Percentiles rank a stretch among this genome's conserved stretches.
Conservation (phyloP, 2,329 filamentous ascomycete genomes). For the Exophiala aquamarina region DNA sequence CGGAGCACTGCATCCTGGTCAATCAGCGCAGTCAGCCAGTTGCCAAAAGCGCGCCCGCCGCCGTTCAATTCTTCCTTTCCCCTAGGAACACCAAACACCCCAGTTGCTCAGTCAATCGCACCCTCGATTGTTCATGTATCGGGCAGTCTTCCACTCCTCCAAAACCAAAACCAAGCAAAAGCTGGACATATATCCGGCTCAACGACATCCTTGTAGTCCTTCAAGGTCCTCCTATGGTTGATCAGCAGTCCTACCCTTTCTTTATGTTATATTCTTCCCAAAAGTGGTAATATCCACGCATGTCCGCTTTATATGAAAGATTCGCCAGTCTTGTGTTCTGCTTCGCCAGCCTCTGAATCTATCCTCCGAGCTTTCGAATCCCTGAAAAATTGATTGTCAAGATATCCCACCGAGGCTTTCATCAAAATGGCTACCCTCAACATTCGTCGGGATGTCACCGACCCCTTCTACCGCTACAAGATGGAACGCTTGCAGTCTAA, state of each 20-base stretch:
- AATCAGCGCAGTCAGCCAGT: not conserved
- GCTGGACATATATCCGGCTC: conserved; percentile 96
- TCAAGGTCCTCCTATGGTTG: conserved; percentile 86
- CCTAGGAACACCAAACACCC: not conserved
- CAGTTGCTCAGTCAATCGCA: conserved; percentile 19
- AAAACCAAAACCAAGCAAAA: conserved; percentile 90
- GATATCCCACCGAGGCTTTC: conserved; percentile 33
- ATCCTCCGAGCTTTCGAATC: conserved; percentile 13
- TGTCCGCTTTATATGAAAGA: conserved; percentile 56
- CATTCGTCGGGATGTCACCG: conserved; percentile 72
- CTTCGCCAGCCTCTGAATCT: conserved; percentile 24
- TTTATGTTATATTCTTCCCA: conserved; percentile 29
- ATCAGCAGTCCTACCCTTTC: conserved; percentile 41
- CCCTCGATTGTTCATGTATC: conserved; percentile 88
- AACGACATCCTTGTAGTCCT: conserved; percentile 88
- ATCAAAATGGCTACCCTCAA: conserved; percentile 95
- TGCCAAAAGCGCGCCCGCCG: not conserved
- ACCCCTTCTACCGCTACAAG: conserved; percentile 99
- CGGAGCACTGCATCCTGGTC: not conserved
- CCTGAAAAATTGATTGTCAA: conserved; percentile 6
- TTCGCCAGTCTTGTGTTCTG: conserved; percentile 41
- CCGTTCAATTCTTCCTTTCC: conserved; percentile 5
- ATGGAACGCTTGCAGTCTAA: conserved; percentile 99
- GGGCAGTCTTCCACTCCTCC: conserved; percentile 92
- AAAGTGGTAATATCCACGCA: conserved; percentile 46